These are phyloP conservation scores for Penicillium alfredii DNA, from an alignment of 495 filamentous ascomycete species.

Conservation along the genomic window DNA sequence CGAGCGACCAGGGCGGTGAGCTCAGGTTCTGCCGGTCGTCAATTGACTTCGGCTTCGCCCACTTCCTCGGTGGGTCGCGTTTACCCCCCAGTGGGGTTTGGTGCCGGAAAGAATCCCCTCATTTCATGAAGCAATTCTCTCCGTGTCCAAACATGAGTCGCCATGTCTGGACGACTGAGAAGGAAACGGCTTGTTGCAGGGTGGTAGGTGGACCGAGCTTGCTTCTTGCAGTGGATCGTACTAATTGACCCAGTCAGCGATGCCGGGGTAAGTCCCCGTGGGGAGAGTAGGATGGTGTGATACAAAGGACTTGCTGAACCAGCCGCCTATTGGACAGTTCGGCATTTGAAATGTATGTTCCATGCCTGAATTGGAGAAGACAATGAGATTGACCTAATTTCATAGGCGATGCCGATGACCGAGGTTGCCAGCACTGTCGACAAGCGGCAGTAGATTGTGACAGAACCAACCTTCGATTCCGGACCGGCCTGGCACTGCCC, in stretches of 20 bases:
- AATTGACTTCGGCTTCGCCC: constrained; percentile 7
- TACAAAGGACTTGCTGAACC: too few relatives aligned
- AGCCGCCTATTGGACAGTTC: constrained; percentile 12
- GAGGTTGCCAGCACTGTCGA: constrained; percentile 17
- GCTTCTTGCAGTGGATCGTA: background rate
- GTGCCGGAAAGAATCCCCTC: constrained; percentile 12
- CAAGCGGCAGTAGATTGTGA: constrained; percentile 18
- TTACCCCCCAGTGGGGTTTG: too few relatives aligned
- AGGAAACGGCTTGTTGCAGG: constrained; percentile 10
- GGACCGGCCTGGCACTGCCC: constrained; percentile 12
- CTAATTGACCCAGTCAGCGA: constrained; percentile 13
- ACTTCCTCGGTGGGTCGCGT: too few relatives aligned
- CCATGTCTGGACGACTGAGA: constrained; percentile 1
- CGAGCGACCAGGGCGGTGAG: too few relatives aligned
- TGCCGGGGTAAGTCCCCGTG: constrained; percentile 15
- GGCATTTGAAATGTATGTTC: constrained; percentile 26
- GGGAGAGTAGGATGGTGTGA: too few relatives aligned
- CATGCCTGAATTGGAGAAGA: too few relatives aligned
- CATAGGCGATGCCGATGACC: constrained; percentile 16
- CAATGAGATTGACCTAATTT: background rate
- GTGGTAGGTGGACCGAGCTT: constrained; percentile 11
- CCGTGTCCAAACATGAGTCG: background rate
- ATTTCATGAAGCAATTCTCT: constrained; percentile 9
- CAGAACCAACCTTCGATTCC: constrained; percentile 22
- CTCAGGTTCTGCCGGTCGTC: too few relatives aligned